Conservation (phyloP, 495 filamentous ascomycete genomes). For the Xylaria scruposa region DNA sequence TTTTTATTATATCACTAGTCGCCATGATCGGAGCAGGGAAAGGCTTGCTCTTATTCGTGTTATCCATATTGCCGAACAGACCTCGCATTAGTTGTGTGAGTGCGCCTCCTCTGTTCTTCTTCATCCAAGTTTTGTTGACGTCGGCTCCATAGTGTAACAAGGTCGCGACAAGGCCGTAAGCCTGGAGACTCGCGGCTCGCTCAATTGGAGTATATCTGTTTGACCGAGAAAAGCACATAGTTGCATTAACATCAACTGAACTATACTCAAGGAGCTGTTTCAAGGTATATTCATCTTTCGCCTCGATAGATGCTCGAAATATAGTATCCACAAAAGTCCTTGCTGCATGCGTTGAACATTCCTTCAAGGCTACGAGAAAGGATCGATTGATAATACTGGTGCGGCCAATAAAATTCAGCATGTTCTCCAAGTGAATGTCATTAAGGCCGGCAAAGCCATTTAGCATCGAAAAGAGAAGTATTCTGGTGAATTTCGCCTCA, state of each 20-base stretch:
- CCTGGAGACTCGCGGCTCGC: background rate
- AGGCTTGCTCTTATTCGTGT: too few relatives aligned
- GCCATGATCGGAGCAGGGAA: background rate
- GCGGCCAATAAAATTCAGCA: background rate
- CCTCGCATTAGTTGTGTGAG: background rate
- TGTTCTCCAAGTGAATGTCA: background rate
- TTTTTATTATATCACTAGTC: background rate
- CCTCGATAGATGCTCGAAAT: constrained; percentile 1
- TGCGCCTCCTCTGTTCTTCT: background rate
- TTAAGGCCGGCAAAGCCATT: background rate
- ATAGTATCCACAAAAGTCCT: background rate
- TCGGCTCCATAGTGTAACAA: background rate
- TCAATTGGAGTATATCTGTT: background rate
- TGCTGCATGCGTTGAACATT: background rate
- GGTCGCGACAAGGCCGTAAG: background rate
- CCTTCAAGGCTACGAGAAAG: background rate
- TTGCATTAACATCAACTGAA: background rate
- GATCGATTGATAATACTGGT: background rate
- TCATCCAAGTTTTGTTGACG: background rate
- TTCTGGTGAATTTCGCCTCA: constrained; percentile 2
- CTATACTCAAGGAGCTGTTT: background rate
- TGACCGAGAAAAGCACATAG: background rate
- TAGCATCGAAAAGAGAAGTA: background rate
- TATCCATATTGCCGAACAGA: background rate
- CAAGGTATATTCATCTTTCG: background rate